Evolutionary conservation across 768 basidiomycete species (phyloP).

Genomic region (Amanita exitialis): DNA sequence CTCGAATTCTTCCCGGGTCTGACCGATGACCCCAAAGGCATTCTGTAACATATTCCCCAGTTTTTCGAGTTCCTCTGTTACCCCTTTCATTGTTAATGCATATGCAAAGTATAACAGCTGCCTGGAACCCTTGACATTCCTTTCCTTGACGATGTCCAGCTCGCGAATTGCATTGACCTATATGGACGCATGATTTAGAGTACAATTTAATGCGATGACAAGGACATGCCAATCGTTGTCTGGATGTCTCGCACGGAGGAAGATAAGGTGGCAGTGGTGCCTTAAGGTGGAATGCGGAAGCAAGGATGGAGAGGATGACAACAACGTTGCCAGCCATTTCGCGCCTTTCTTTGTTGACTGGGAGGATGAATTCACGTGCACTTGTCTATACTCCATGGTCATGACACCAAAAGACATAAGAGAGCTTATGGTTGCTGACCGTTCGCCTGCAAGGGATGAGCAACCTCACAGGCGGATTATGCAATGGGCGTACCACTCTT

Average conservation of each 20-base stretch:
- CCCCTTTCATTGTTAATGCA: slow-evolving; percentile 88
- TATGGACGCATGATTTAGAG: neutral
- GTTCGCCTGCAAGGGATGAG: slow-evolving; percentile 46
- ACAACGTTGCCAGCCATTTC: slow-evolving; percentile 97
- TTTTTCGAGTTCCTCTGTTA: slow-evolving; percentile 80
- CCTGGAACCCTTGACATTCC: slow-evolving; percentile 71
- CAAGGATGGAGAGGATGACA: slow-evolving; percentile 74
- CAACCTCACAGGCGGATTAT: slow-evolving; percentile 5
- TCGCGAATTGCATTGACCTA: slow-evolving; percentile 77
- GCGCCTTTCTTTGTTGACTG: slow-evolving; percentile 79
- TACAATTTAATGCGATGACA: neutral
- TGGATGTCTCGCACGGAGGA: slow-evolving; percentile 82
- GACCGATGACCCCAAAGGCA: slow-evolving; percentile 89
- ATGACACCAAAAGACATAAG: neutral
- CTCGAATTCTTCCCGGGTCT: slow-evolving; percentile 75
- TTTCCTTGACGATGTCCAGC: slow-evolving; percentile 81
- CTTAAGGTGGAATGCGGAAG: slow-evolving; percentile 74
- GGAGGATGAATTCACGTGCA: slow-evolving; percentile 78
- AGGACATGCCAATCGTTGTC: slow-evolving; percentile 58
- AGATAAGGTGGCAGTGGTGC: slow-evolving; percentile 94
- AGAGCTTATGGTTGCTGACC: slow-evolving; percentile 25
- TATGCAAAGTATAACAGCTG: slow-evolving; percentile 94
- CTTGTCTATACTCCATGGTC: slow-evolving; percentile 44
- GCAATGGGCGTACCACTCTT: slow-evolving; percentile 66
- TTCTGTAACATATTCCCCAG: slow-evolving; percentile 77